Base-by-base conservation (phyloP, 306 rosid genomes). In the Vicia sativa region DNA sequence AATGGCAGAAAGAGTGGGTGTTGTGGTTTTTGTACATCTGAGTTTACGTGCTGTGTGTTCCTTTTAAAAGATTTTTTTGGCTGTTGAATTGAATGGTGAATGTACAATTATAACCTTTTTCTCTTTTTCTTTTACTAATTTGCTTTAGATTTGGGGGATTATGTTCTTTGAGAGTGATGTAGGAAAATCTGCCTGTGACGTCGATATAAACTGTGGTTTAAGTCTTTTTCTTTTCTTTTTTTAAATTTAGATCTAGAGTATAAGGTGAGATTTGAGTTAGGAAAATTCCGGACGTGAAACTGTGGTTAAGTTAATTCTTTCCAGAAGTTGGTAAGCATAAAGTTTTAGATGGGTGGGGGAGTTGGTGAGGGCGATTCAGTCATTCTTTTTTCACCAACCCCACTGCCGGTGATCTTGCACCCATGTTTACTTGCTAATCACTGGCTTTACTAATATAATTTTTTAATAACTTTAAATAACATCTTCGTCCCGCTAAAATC, bases 91-190 rank as follows among this genome's bases (percentile, higher is more conserved):
- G 0, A 35, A 0, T 28, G 3, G 29, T 26, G 16, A 53, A 73
- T 62, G 7, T 52, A 73, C 71, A 14, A 53, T 73, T 39, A 7
- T 73, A 28, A 3, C 77, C 74, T 21, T 65, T 44, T 41, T 7
- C 13, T 0, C 13, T 23, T 60, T 58, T 28, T 0, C 12, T 13
- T 37, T 37, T 59, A 12, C 19, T 60, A 12, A 7, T 62, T 21
- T 3, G 1, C 12, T 61, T 39, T 0, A 3, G 5, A 4, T 45
- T 29, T 28, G 16, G 42, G 25, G 3, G 39, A 12, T 23, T 63
- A 64, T 38, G 68, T 62, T 44, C 9, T 3, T 44, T 44, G 7
- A 3, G 16, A 45, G 9, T 45, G 46, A 42, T 42, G 15, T 42
- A 42, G 7, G 16, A 4, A 44, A 13, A 44, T 44, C 13, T 9